Evolutionary conservation across 1,284 basidiomycete genomes (phyloP).

Genomic region (Fistulinella staudtii): DNA sequence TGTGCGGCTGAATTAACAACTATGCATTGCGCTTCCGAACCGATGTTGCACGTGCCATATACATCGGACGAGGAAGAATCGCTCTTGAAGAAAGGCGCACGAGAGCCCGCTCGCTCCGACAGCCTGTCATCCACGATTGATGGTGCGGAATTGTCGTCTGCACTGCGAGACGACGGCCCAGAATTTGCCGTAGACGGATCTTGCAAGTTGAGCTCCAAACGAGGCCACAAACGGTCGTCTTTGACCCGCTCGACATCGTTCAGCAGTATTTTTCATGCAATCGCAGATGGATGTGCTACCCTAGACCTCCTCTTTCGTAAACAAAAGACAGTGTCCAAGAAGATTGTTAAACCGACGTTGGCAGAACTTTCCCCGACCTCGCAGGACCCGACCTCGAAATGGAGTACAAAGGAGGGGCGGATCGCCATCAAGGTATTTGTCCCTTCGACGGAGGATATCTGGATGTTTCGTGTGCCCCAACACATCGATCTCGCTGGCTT

Average conservation of each 20-base stretch:
- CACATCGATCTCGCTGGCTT: conserved; percentile 31
- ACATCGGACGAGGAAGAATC: conserved; percentile 9
- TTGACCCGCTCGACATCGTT: conserved; percentile 18
- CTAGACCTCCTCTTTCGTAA: conserved; percentile 19
- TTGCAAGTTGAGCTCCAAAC: neutral
- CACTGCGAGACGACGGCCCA: neutral
- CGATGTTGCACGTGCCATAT: conserved; percentile 1
- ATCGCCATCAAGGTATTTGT: conserved; percentile 42
- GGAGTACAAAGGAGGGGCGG: conserved; percentile 34
- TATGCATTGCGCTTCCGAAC: conserved; percentile 14
- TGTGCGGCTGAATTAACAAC: neutral
- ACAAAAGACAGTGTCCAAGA: conserved; percentile 9
- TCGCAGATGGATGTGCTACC: conserved; percentile 15
- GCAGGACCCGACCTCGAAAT: conserved; percentile 16
- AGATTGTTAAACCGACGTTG: neutral
- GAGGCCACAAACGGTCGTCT: conserved; percentile 13
- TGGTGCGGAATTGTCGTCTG: conserved; percentile 1
- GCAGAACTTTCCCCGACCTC: neutral
- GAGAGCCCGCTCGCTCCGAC: conserved; percentile 13
- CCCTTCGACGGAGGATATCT: conserved; percentile 39
- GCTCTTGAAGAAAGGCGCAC: conserved; percentile 3
- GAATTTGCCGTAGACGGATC: neutral
- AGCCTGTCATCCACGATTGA: conserved; percentile 12
- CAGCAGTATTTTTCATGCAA: conserved; percentile 11
- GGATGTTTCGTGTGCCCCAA: conserved; percentile 37